phyloP scores from a whole-genome alignment of 768 basidiomycete genomes.

The Agrocybe praecox region DNA sequence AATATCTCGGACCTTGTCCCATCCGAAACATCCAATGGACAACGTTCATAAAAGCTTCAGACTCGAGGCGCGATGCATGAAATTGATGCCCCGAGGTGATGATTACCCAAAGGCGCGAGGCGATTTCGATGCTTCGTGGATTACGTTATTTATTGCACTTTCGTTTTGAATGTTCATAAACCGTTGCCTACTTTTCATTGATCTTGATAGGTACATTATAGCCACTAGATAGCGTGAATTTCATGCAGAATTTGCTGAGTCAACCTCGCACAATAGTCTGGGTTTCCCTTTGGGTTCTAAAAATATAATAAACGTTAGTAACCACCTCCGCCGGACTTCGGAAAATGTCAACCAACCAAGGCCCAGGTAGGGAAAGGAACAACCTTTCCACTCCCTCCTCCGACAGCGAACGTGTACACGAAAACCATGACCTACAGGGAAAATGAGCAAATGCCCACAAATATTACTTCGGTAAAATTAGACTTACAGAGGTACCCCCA shows the following conservation, averaged over 20 bases:
- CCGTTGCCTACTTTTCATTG: no score
- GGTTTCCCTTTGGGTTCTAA: slow-evolving; percentile 29
- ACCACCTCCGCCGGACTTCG: not conserved
- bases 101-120: no score
- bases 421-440: slow-evolving; percentile 39
- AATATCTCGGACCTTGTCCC: no score
- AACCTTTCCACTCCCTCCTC: slow-evolving; percentile 43
- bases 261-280: slow-evolving; percentile 30
- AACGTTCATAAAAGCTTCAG: no score
- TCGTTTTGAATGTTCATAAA: no score
- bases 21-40: no score
- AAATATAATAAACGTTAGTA: not conserved
- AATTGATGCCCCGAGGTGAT: no score
- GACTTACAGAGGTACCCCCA: slow-evolving; percentile 46
- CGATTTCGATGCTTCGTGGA: no score
- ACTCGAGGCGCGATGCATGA: no score
- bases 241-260: not conserved
- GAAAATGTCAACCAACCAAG: slow-evolving; percentile 28
- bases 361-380: slow-evolving; percentile 39
- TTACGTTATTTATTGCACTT: no score
- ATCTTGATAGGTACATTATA: not conserved
- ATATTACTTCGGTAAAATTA: not conserved
- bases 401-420: slow-evolving; percentile 45
- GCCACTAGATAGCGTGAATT: not conserved
- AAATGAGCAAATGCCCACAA: not conserved